Conservation (phyloP, 306 rosid genomes). For the Acacia crassicarpa region DNA sequence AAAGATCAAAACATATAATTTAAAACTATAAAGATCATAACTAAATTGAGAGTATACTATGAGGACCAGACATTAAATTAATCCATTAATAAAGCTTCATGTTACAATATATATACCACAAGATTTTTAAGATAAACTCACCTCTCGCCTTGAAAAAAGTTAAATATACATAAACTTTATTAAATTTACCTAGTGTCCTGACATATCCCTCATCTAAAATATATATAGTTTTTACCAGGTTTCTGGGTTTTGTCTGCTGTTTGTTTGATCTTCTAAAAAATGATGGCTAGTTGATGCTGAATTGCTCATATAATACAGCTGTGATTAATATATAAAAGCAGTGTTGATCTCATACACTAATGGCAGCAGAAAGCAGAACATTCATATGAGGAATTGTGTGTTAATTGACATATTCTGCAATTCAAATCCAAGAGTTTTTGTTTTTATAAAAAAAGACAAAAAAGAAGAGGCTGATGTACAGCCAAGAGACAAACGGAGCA, state of each 20-base stretch:
- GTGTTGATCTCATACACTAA: background rate
- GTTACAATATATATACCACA: background rate
- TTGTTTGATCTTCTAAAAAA: background rate
- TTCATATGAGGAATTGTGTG: slow-evolving; percentile 22
- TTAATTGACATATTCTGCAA: background rate
- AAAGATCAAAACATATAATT: too few relatives aligned
- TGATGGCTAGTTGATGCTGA: background rate
- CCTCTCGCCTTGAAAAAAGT: background rate
- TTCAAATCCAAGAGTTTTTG: slow-evolving; percentile 29
- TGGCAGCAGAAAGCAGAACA: background rate
- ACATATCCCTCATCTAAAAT: slow-evolving; percentile 2
- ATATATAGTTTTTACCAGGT: background rate
- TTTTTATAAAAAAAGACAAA: slow-evolving; percentile 35
- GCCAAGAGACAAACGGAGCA: slow-evolving; percentile 17
- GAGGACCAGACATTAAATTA: too few relatives aligned
- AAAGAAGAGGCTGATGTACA: background rate
- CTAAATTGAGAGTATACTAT: too few relatives aligned
- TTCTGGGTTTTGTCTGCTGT: background rate
- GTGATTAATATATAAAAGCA: background rate
- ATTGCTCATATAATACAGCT: background rate
- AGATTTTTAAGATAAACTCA: background rate
- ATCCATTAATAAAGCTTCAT: background rate
- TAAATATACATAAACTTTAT: background rate
- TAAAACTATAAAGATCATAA: too few relatives aligned
- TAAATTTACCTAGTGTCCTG: background rate